Evolutionary conservation across 2,329 filamentous ascomycete genomes (phyloP), one percentile per base, ranked within the genome.

Genomic region (Fusarium anguioides): DNA sequence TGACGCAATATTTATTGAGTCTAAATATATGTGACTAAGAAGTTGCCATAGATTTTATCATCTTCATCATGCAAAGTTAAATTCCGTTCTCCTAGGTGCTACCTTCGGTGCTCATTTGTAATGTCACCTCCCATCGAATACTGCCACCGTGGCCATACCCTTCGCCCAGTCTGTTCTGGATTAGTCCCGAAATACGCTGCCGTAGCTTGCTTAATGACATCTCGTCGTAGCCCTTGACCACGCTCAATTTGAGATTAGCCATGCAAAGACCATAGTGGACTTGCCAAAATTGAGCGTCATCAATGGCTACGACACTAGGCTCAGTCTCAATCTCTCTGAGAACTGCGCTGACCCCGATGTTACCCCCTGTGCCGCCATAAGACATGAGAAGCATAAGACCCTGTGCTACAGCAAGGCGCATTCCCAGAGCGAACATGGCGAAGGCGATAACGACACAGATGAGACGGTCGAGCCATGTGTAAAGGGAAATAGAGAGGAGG

Each of bases 241-340:
- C 87, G 60, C 89, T 86, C 20, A 99, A 79, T 77, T 93, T 96
- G 69, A 99, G 78, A 75, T 96, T 97, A 10, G 96, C 96, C 91
- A 98, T 97, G 75, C 94, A 97, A 37, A 98, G 83, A 3, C 95
- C 94, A 76, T 98, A 97, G 79, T 99, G 96, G 15, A 97, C 96
- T 81, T 99, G 96, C 96, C 96, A 99, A 78, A 99, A 97, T 75
- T 94, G 90, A 3, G 94, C 95, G 74, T 97, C 94, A 58, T 97
- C 93, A 44, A 99, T 89, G 2, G 86, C 86, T 41, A 86, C 86
- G 24, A 98, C 89, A 54, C 86, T 86, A 3, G 91, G 88, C 72
- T 97, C 94, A 3, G 89, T 86, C 76, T 94, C 90, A 49, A 99
- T 94, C 76, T 97, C 93, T 55, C 87, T 87, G 72, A 97, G 84